Evolutionary conservation across 2,329 filamentous ascomycete genomes (phyloP), one percentile per base, ranked within the genome.

Genomic region (Botrytis medusae): DNA sequence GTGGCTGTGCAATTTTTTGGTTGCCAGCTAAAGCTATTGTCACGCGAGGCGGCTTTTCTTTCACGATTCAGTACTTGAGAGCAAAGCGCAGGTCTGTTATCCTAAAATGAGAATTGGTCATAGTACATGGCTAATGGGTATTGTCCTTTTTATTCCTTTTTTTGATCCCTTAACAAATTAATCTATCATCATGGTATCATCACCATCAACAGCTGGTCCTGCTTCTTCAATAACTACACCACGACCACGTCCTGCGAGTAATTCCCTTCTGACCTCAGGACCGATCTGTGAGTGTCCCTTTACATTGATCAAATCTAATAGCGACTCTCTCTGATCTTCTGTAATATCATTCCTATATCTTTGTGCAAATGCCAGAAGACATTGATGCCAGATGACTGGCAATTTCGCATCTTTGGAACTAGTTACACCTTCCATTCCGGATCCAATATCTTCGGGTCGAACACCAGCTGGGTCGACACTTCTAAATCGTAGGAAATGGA

Each of bases 301-400:
- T 6, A 90, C 91, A 61, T 97, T 85, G 29, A 99, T 85, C 74
- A 99, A 83, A 83, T 99, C 96, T 9, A 99, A 85, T 69, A 99
- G 84, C 0, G 94, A 93, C 83, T 99, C 95, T 78, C 95, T 87
- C 85, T 97, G 95, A 78, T 98, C 95, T 82, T 98, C 95, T 2
- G 94, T 97, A 78, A 98, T 95, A 82, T 98, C 95, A 78, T 98
- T 97, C 80, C 94, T 91, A 84, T 98, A 99, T 73, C 95, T 88
- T 84, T 98, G 93, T 40, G 96, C 94, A 83, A 99, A 99, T 2
- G 93, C 92, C 72, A 99, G 84, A 44, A 99, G 85, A 78, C 92
- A 94, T 84, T 98, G 95, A 82, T 99, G 96, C 94, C 95, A 99
- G 72, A 99, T 90, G 12, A 99, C 94, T 0, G 97, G 96, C 76